Percentiles rank a stretch among this genome's conserved stretches.
Evolutionary conservation across 1,139 yeast species (phyloP).

Genomic region (Hanseniaspora gamundiae): DNA sequence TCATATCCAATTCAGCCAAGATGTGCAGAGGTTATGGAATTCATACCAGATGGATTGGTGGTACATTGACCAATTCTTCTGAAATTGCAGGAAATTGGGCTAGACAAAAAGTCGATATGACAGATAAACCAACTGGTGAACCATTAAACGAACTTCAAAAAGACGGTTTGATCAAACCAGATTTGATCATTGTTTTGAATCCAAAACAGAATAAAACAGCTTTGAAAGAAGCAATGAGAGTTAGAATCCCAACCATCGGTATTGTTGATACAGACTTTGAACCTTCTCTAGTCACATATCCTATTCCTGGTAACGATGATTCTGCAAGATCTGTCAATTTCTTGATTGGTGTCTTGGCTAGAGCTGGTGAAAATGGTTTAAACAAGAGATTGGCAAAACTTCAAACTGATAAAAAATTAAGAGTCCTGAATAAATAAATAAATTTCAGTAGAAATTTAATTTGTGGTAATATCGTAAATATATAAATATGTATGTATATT

Average conservation of each 20-base stretch:
- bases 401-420: too few species aligned
- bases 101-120: constrained; percentile 49
- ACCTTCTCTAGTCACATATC: constrained; percentile 79
- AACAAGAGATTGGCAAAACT: constrained; percentile 37
- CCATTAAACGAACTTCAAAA: constrained; percentile 35
- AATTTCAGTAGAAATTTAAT: too few species aligned
- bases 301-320: constrained; percentile 94
- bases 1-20: constrained; percentile 69
- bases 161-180: constrained; percentile 60
- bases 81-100: constrained; percentile 52
- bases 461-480: too few species aligned
- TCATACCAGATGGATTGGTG: constrained; percentile 85
- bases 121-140: constrained; percentile 48
- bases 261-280: constrained; percentile 90
- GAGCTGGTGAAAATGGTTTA: constrained; percentile 74
- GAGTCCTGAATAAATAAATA: too few species aligned
- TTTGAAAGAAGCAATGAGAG: constrained; percentile 67
- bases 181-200: constrained; percentile 71
- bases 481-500: not conserved
- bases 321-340: constrained; percentile 72
- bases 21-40: constrained; percentile 75
- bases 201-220: constrained; percentile 69
- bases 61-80: constrained; percentile 77
- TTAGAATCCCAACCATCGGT: constrained; percentile 87
- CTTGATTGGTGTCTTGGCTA: constrained; percentile 70